These are phyloP conservation scores for Corchorus olitorius DNA, from an alignment of 345 rosid species.

Conservation along the genomic window DNA sequence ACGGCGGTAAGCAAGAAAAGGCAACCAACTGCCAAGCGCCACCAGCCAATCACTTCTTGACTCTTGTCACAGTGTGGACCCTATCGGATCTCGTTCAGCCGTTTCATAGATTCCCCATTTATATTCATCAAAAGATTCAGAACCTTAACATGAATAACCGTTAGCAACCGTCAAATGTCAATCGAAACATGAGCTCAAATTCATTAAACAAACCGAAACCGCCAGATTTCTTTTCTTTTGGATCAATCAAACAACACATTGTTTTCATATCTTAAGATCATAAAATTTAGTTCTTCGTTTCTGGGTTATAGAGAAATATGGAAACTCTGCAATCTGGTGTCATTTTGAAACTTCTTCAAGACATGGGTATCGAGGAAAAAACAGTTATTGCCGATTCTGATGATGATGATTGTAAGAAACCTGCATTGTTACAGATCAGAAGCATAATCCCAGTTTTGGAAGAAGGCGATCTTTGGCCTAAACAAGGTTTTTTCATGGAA, in stretches of 20 bases:
- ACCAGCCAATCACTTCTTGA: background rate
- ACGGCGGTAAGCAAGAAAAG: background rate
- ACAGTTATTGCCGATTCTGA: constrained; percentile 24
- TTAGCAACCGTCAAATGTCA: background rate
- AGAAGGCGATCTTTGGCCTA: constrained; percentile 72
- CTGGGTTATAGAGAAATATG: constrained; percentile 31
- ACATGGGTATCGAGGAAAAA: constrained; percentile 45
- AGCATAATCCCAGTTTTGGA: constrained; percentile 76
- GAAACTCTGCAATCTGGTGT: constrained; percentile 52
- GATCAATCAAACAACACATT: background rate
- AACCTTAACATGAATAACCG: background rate
- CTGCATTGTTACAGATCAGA: constrained; percentile 64
- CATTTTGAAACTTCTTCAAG: constrained; percentile 57
- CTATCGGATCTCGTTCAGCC: background rate
- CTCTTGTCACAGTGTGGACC: background rate
- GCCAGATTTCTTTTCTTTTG: background rate
- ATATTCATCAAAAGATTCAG: background rate
- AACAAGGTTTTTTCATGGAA: constrained; percentile 68
- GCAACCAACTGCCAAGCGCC: background rate
- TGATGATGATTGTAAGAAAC: constrained; percentile 28
- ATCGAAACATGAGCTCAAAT: background rate
- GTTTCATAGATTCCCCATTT: background rate
- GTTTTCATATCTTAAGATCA: constrained; percentile 4
- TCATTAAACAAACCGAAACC: background rate
- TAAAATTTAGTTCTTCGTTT: background rate